phyloP scores from a whole-genome alignment of 306 rosid species.

The Castanea sativa region DNA sequence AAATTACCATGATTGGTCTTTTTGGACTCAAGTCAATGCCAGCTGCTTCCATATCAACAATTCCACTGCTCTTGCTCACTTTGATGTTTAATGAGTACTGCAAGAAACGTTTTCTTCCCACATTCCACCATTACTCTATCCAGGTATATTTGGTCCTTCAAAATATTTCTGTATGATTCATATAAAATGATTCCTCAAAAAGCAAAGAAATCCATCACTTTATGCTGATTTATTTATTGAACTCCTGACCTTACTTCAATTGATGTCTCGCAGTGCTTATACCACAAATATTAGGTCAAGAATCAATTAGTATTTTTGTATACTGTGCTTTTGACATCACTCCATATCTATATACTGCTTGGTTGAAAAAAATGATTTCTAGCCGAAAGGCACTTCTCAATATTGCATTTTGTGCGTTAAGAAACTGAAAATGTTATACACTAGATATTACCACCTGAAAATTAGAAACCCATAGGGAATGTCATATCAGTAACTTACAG shows the following conservation, averaged over 20 bases:
- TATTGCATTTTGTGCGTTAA: background rate
- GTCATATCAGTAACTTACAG: no score
- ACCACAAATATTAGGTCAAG: background rate
- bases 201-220: background rate
- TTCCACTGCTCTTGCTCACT: conserved; percentile 67
- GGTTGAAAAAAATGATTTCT: background rate
- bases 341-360: background rate
- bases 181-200: background rate
- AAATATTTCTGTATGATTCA: background rate
- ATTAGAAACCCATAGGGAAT: background rate
- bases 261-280: background rate
- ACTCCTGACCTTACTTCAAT: background rate
- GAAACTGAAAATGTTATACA: background rate
- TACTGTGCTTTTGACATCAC: background rate
- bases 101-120: conserved; percentile 89
- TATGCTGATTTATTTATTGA: background rate
- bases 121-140: conserved; percentile 52
- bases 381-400: background rate
- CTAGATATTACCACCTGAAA: background rate
- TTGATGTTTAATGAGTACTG: conserved; percentile 80
- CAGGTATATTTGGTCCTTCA: conserved; percentile 44
- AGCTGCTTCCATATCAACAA: conserved; percentile 75
- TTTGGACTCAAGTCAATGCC: conserved; percentile 81
- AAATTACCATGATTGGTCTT: conserved; percentile 90
- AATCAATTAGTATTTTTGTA: background rate